Percentiles rank a stretch among this genome's conserved stretches.
Conservation (phyloP, 192 early-diverging fungal genomes). For the Neocallimastix lanati region DNA sequence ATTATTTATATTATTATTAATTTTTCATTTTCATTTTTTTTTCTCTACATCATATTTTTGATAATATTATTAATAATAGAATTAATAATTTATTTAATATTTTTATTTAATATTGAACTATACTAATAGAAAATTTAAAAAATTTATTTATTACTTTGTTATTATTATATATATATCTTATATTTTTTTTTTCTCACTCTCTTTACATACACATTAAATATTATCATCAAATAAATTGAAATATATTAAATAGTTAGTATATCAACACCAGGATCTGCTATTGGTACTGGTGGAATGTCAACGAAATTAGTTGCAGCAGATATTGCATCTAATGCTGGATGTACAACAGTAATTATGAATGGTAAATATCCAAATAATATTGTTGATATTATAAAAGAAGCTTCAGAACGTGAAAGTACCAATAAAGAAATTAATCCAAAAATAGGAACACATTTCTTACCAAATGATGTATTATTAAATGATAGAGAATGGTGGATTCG, state of each 20-base stretch:
- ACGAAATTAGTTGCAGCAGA: conserved; percentile 99
- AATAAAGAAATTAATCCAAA: not conserved
- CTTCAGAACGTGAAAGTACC: not conserved
- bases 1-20: too few relatives aligned
- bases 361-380: conserved; percentile 64
- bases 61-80: too few relatives aligned
- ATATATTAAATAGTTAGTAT: conserved; percentile 42
- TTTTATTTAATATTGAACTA: too few relatives aligned
- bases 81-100: too few relatives aligned
- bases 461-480: not conserved
- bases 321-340: conserved; percentile 81
- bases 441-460: not conserved
- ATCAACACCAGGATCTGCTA: conserved; percentile 59
- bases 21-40: too few relatives aligned
- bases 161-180: too few relatives aligned
- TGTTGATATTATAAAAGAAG: conserved; percentile 52
- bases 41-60: too few relatives aligned
- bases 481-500: not conserved
- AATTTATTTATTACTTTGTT: too few relatives aligned
- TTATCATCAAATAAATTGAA: too few relatives aligned
- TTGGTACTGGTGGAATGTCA: conserved; percentile 96
- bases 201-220: too few relatives aligned
- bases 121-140: too few relatives aligned
- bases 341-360: conserved; percentile 70
- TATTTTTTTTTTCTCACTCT: too few relatives aligned